phyloP scores from a whole-genome alignment of 345 rosid genomes.

The Hibiscus mutabilis region DNA sequence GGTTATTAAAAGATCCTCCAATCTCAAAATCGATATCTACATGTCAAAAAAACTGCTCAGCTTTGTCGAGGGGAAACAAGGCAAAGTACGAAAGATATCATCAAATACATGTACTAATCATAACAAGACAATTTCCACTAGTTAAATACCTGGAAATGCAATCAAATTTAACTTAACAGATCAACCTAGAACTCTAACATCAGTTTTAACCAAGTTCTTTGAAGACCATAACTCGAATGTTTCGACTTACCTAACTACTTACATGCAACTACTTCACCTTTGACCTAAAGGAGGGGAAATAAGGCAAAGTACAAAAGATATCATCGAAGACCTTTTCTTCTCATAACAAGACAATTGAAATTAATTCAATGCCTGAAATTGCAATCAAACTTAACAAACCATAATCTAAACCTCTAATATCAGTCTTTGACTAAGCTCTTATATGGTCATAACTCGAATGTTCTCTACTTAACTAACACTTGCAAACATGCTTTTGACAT shows the following conservation, averaged over 20 bases:
- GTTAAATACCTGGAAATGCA: not conserved
- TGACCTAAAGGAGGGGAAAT: not conserved
- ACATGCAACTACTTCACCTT: not conserved
- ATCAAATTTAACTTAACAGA: not conserved
- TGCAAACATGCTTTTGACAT: not conserved
- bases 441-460: not conserved
- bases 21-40: not conserved
- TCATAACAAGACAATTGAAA: not conserved
- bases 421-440: not conserved
- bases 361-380: not conserved
- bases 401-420: not conserved
- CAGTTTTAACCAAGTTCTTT: not conserved
- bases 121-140: not conserved
- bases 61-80: not conserved
- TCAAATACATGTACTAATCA: not conserved
- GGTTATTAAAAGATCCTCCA: not conserved
- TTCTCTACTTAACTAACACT: not conserved
- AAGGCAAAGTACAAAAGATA: not conserved
- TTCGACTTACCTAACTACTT: not conserved
- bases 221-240: not conserved
- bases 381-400: not conserved
- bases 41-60: not conserved
- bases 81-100: not conserved
- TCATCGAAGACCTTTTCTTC: not conserved
- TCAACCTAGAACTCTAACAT: not conserved